Conservation (phyloP, 306 rosid species). For the Glycine tomentella region DNA sequence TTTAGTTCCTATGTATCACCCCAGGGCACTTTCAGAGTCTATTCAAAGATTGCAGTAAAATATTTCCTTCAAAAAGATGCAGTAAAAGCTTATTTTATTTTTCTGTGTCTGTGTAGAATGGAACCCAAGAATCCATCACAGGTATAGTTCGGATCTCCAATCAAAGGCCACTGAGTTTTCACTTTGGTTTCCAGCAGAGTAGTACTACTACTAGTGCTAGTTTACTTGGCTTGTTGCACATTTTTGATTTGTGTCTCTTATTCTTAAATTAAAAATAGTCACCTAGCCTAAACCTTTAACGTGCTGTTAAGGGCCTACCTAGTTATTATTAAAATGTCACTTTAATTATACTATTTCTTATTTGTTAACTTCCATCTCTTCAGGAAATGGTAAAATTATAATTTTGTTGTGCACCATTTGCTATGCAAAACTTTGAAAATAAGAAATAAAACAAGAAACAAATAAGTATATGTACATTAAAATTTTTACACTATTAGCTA, state of each 20-base stretch:
- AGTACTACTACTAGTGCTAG: background rate
- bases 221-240: conserved; percentile 23
- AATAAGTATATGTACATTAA: too few species aligned
- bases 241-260: background rate
- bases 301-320: background rate
- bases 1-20: conserved; percentile 17
- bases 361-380: background rate
- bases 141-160: background rate
- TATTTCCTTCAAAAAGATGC: conserved; percentile 15
- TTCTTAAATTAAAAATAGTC: background rate
- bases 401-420: background rate
- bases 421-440: background rate
- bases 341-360: background rate
- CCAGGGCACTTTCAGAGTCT: conserved; percentile 38
- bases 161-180: background rate
- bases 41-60: conserved; percentile 40
- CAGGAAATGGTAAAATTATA: background rate
- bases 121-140: conserved; percentile 30
- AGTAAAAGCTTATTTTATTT: conserved; percentile 33
- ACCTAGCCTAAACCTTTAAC: too few species aligned
- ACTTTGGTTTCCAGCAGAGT: conserved; percentile 4
- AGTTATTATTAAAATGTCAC: too few species aligned
- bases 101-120: conserved; percentile 18
- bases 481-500: too few species aligned
- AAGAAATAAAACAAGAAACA: background rate